Conservation (phyloP, 495 filamentous ascomycete genomes). For the Letharia columbiana region DNA sequence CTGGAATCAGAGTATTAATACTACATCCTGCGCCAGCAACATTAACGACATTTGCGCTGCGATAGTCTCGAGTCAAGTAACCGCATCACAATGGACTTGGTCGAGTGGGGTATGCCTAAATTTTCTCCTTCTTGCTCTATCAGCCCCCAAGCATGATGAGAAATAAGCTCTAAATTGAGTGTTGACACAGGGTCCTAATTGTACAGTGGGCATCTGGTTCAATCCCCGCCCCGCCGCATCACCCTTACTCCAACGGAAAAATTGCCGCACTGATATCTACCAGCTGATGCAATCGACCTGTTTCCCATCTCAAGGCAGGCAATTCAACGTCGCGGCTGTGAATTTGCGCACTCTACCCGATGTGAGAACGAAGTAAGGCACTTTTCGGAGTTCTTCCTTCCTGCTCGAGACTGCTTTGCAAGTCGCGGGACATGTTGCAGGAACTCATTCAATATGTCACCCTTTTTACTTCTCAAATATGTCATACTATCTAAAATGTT, state of each 20-base stretch:
- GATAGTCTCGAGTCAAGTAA: not conserved
- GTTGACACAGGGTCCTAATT: not conserved
- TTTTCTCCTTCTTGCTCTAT: not conserved
- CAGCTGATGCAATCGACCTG: not conserved
- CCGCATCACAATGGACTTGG: not conserved
- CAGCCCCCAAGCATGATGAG: not conserved
- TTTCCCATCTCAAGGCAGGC: not conserved
- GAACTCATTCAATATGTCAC: too few species aligned
- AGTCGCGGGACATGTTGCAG: not conserved
- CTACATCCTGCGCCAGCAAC: not conserved
- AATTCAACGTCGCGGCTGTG: not conserved
- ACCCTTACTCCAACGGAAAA: not conserved
- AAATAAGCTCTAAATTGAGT: not conserved
- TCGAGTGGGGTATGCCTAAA: not conserved
- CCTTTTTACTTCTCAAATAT: not conserved
- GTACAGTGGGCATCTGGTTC: not conserved
- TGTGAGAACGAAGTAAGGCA: not conserved
- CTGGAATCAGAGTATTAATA: not conserved
- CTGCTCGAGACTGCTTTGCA: not conserved
- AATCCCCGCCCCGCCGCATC: not conserved
- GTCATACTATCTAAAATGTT: not conserved
- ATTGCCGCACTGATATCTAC: not conserved
- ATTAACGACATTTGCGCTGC: not conserved
- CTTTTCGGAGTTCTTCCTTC: not conserved
- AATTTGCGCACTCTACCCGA: not conserved